phyloP scores from a whole-genome alignment of 1,139 yeast genomes.

The Suhomyces yuchorum region DNA sequence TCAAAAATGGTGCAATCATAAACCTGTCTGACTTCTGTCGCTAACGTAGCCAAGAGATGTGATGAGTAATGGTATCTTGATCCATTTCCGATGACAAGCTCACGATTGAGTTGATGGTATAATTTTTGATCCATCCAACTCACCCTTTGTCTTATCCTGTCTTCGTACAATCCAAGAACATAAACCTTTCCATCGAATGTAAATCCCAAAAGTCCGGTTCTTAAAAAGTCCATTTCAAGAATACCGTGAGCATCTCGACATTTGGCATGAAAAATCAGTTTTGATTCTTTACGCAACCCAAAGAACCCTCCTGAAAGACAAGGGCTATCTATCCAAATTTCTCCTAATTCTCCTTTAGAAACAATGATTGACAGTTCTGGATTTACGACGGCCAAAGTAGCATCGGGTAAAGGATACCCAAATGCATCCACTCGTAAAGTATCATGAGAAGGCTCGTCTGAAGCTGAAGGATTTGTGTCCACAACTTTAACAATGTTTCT shows the following conservation, averaged over 20 bases:
- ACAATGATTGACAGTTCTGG: conserved; percentile 81
- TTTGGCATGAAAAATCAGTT: conserved; percentile 77
- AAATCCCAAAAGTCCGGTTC: conserved; percentile 92
- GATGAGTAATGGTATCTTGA: conserved; percentile 79
- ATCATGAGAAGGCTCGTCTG: conserved; percentile 53
- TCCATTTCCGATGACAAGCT: conserved; percentile 38
- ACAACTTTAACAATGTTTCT: conserved; percentile 75
- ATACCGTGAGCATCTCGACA: conserved; percentile 71
- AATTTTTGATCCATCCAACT: conserved; percentile 61
- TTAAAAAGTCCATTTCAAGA: conserved; percentile 73
- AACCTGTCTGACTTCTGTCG: conserved; percentile 77
- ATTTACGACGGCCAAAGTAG: conserved; percentile 89
- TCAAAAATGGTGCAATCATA: conserved; percentile 94
- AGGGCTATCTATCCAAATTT: conserved; percentile 93
- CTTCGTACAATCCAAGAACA: conserved; percentile 88
- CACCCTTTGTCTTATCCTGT: conserved; percentile 77
- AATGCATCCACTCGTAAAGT: conserved; percentile 80
- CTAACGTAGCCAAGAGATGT: conserved; percentile 79
- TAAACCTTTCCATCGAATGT: conserved; percentile 84
- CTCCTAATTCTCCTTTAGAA: conserved; percentile 83
- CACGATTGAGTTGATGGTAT: conserved; percentile 34
- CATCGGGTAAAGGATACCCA: conserved; percentile 93
- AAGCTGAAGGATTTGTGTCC: conserved; percentile 59
- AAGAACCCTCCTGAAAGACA: conserved; percentile 88
- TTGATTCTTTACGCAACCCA: conserved; percentile 69